Evolutionary conservation across 2,329 filamentous ascomycete species (phyloP).

Genomic region (Diplocarpon mali): DNA sequence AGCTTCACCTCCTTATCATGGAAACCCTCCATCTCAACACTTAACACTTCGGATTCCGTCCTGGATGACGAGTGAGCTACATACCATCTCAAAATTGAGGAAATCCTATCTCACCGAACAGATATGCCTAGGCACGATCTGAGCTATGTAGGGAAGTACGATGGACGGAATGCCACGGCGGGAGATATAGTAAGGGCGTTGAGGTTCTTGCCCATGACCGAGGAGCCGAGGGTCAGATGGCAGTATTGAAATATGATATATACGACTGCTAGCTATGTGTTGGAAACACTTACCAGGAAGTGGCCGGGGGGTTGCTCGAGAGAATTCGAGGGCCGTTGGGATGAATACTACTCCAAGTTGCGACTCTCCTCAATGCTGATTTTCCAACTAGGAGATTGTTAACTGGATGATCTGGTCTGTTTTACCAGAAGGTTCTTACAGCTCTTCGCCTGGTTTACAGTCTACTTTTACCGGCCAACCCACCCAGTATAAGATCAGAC

Average conservation of each 20-base stretch:
- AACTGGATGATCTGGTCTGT: too few relatives aligned
- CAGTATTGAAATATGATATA: slow-evolving; percentile 44
- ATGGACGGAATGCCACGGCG: slow-evolving; percentile 18
- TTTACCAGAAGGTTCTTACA: too few relatives aligned
- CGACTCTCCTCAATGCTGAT: not conserved
- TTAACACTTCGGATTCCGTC: slow-evolving; percentile 43
- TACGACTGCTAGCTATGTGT: slow-evolving; percentile 32
- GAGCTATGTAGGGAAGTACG: slow-evolving; percentile 23
- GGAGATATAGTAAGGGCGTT: slow-evolving; percentile 32
- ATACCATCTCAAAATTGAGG: slow-evolving; percentile 40
- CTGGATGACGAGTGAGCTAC: slow-evolving; percentile 36
- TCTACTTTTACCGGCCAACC: too few relatives aligned
- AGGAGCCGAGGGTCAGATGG: slow-evolving; percentile 34
- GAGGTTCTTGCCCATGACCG: slow-evolving; percentile 34
- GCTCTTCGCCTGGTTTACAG: too few relatives aligned
- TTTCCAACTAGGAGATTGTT: too few relatives aligned
- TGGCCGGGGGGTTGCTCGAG: slow-evolving; percentile 32
- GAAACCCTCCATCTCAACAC: slow-evolving; percentile 34
- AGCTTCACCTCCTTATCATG: slow-evolving; percentile 32
- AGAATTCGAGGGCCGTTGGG: slow-evolving; percentile 35
- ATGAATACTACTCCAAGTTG: slow-evolving; percentile 33
- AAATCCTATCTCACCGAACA: slow-evolving; percentile 41
- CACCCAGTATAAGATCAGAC: too few relatives aligned
- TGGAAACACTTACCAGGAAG: slow-evolving; percentile 33
- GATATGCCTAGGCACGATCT: slow-evolving; percentile 37